phyloP scores from a whole-genome alignment of 768 basidiomycete species.

The Suillus lakei region DNA sequence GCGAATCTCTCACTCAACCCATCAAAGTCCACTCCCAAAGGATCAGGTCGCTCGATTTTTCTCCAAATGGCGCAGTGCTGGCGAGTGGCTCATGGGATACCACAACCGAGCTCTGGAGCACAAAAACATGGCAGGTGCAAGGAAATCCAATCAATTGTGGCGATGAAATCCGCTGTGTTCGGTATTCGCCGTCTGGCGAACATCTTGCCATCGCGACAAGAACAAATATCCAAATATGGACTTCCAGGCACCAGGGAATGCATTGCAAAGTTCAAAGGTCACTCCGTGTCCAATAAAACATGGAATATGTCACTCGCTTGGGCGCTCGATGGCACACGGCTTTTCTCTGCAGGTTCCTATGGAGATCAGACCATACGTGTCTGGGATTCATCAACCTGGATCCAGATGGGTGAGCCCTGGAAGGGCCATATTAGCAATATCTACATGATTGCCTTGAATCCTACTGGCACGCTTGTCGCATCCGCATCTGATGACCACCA shows the following conservation, averaged over 20 bases:
- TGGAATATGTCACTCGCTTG: background rate
- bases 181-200: background rate
- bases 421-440: background rate
- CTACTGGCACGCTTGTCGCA: background rate
- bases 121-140: background rate
- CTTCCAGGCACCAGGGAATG: background rate
- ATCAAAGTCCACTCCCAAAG: background rate
- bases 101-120: background rate
- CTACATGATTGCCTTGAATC: background rate
- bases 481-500: background rate
- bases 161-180: too few species aligned
- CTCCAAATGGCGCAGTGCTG: background rate
- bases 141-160: too few species aligned
- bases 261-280: background rate
- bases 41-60: background rate
- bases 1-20: background rate
- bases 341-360: rapidly evolving
- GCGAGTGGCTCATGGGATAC: background rate
- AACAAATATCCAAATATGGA: background rate
- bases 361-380: background rate
- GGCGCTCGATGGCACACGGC: background rate
- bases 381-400: background rate
- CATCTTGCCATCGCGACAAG: background rate
- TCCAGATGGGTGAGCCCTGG: background rate
- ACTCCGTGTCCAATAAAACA: background rate